A percentile compares a stretch with the other conserved stretches of the same genome.
Evolutionary conservation across 129 eudicot species (phyloP).

Genomic region (Arctium lappa): DNA sequence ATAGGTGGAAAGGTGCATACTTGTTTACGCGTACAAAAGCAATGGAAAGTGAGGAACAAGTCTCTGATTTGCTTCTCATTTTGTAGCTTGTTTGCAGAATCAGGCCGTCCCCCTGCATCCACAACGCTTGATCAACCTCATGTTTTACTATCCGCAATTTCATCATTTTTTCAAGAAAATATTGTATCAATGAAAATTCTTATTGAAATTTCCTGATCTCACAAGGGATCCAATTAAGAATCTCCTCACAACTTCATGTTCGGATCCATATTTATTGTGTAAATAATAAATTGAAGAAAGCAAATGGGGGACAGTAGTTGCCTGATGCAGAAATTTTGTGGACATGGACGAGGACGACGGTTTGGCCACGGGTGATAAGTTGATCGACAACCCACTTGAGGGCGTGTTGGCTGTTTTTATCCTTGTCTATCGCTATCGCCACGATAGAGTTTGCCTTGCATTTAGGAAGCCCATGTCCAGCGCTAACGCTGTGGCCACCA

Average conservation of each 20-base stretch:
- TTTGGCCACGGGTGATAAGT: conserved; percentile 50
- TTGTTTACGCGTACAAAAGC: conserved; percentile 77
- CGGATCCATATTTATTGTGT: neutral
- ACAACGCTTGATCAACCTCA: neutral
- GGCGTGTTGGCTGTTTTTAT: conserved; percentile 52
- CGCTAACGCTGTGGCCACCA: conserved; percentile 4
- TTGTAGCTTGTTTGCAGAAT: conserved; percentile 33
- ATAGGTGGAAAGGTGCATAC: conserved; percentile 30
- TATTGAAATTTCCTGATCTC: neutral
- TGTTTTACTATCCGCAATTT: neutral
- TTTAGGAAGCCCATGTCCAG: neutral
- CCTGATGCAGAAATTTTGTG: conserved; percentile 29
- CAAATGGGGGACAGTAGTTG: conserved; percentile 2
- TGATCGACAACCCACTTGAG: conserved; percentile 55
- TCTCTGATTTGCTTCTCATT: conserved; percentile 54
- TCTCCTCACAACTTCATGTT: neutral
- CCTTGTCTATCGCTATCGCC: conserved; percentile 56
- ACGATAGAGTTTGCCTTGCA: conserved; percentile 35
- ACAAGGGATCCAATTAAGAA: neutral
- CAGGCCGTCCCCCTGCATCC: conserved; percentile 33
- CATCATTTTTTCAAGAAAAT: neutral
- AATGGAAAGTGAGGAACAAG: conserved; percentile 60
- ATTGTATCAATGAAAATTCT: neutral
- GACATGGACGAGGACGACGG: conserved; percentile 52
- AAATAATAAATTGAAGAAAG: neutral